These are phyloP conservation scores for Pseudoperonospora humuli DNA, from an alignment of 352 stramenopile genomes.

Conservation along the genomic window DNA sequence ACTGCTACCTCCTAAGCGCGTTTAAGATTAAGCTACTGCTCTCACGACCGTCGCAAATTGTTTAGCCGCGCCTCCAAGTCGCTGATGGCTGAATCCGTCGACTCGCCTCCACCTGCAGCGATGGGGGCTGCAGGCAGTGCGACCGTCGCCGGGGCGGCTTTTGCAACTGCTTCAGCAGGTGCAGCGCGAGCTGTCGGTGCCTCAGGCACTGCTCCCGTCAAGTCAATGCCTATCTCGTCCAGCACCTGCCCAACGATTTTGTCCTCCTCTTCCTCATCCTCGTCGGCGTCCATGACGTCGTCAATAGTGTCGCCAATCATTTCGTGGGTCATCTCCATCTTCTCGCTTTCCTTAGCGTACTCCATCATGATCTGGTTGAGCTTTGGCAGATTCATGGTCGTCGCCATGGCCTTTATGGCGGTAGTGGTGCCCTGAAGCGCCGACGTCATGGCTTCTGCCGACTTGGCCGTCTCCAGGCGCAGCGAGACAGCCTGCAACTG, in stretches of 20 bases:
- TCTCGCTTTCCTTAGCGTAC: slow-evolving; percentile 97
- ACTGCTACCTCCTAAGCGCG: not conserved
- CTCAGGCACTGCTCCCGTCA: slow-evolving; percentile 89
- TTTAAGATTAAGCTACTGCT: not conserved
- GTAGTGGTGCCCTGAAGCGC: slow-evolving; percentile 77
- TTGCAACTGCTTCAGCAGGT: slow-evolving; percentile 31
- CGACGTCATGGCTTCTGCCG: slow-evolving; percentile 92
- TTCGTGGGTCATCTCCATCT: slow-evolving; percentile 97
- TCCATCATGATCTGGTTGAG: slow-evolving; percentile 98
- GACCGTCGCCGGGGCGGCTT: slow-evolving; percentile 35
- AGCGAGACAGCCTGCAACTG: slow-evolving; percentile 94
- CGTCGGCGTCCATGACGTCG: slow-evolving; percentile 93
- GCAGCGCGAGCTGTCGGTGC: slow-evolving; percentile 54
- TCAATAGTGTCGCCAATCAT: slow-evolving; percentile 97
- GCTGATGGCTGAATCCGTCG: slow-evolving; percentile 82
- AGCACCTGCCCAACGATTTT: slow-evolving; percentile 95
- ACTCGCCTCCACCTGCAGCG: slow-evolving; percentile 33
- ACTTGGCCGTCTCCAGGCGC: slow-evolving; percentile 93
- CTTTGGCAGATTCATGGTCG: slow-evolving; percentile 93
- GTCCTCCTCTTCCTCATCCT: slow-evolving; percentile 94
- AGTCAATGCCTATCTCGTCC: slow-evolving; percentile 94
- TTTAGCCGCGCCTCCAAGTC: slow-evolving; percentile 96
- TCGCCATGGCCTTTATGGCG: slow-evolving; percentile 83
- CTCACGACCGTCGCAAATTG: slow-evolving; percentile 87
- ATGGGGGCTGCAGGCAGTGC: slow-evolving; percentile 46